Evolutionary conservation across 352 stramenopile species (phyloP).

Genomic region (Pythium volutum): DNA sequence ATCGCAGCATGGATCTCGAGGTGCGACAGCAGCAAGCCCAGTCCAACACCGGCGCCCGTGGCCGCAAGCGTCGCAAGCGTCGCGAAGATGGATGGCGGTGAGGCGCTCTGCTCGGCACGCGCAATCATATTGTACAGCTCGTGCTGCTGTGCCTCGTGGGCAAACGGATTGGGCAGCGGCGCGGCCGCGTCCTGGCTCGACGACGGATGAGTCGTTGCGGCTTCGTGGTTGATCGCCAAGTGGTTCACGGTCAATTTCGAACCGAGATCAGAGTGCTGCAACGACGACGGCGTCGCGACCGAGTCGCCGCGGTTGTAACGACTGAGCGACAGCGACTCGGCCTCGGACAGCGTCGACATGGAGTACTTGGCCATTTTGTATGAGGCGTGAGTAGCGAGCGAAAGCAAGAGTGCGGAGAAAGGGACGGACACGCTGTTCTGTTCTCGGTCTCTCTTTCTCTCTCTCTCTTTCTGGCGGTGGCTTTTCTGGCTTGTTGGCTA

Average conservation of each 20-base stretch:
- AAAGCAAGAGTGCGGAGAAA: no score
- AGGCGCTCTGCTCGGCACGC: conserved; percentile 2
- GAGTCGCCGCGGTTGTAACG: background rate
- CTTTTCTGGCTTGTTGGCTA: no score
- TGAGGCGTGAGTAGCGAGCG: no score
- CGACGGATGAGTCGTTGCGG: no score
- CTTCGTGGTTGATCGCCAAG: no score
- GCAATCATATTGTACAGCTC: conserved; percentile 17
- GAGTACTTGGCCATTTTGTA: conserved; percentile 3
- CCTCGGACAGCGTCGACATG: conserved; percentile 16
- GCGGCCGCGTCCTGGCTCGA: no score
- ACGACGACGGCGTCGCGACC: background rate
- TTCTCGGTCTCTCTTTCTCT: no score
- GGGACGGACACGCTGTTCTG: no score
- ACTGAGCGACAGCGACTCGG: conserved; percentile 18
- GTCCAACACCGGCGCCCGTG: conserved; percentile 22
- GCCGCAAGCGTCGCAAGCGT: conserved; percentile 10
- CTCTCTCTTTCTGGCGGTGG: no score
- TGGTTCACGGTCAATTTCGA: no score
- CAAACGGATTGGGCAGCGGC: no score
- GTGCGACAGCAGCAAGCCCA: conserved; percentile 31
- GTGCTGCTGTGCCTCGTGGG: background rate
- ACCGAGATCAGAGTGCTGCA: no score
- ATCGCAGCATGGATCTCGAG: conserved; percentile 17
- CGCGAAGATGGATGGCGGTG: background rate